These are phyloP conservation scores for Daldinia vernicosa DNA, from an alignment of 495 filamentous ascomycete species.

Conservation along the genomic window DNA sequence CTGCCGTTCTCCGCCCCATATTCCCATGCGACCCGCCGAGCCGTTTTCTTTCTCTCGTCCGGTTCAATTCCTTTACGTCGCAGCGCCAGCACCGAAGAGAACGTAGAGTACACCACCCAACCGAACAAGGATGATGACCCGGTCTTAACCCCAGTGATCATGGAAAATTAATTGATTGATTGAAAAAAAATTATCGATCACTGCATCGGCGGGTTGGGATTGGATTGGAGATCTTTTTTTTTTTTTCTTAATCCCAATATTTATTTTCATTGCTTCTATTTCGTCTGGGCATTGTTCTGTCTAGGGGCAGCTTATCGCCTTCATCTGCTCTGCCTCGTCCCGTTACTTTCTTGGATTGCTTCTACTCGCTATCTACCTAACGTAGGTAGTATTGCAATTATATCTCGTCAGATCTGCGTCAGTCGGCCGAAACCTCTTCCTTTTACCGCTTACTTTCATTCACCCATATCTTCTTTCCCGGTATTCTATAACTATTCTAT, in stretches of 20 bases:
- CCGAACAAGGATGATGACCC: conserved; percentile 35
- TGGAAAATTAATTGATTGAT: conserved; percentile 44
- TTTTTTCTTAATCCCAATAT: conserved; percentile 1
- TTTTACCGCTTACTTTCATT: not conserved
- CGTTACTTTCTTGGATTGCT: conserved; percentile 23
- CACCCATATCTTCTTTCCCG: not conserved
- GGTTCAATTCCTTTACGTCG: not conserved
- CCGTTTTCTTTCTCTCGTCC: not conserved
- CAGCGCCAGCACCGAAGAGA: not conserved
- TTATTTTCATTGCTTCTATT: not conserved
- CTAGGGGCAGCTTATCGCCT: conserved; percentile 19
- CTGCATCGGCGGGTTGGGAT: conserved; percentile 12
- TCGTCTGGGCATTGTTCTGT: conserved; percentile 1
- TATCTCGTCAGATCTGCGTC: conserved; percentile 28
- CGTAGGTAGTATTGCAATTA: conserved; percentile 5
- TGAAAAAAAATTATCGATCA: conserved; percentile 27
- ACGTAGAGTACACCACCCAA: not conserved
- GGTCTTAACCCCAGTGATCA: conserved; percentile 38
- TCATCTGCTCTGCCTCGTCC: conserved; percentile 1
- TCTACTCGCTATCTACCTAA: conserved; percentile 15
- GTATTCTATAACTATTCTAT: conserved; percentile 6
- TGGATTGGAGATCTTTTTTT: conserved; percentile 10
- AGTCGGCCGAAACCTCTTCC: not conserved
- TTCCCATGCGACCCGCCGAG: not conserved
- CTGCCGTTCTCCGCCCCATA: not conserved